Percentiles rank a stretch among this genome's conserved stretches.
phyloP scores from a whole-genome alignment of 2,329 filamentous ascomycete genomes.

The Canariomyces notabilis region DNA sequence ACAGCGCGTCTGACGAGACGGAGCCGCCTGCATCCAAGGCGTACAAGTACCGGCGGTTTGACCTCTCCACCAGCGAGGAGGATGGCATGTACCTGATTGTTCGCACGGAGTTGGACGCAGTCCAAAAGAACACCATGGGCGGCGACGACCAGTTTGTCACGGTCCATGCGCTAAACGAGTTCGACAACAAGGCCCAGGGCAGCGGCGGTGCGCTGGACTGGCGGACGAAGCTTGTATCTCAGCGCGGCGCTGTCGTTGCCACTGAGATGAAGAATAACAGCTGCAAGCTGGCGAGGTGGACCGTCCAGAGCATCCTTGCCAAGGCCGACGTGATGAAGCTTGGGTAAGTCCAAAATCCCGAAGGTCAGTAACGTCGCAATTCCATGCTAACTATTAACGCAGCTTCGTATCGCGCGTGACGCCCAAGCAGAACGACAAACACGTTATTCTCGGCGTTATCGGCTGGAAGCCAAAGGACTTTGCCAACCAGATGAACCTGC shows the following conservation, averaged over 20 bases:
- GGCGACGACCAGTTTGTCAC: conserved; percentile 88
- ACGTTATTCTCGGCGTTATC: conserved; percentile 90
- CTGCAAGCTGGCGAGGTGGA: conserved; percentile 97
- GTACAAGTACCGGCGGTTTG: conserved; percentile 97
- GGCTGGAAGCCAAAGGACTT: conserved; percentile 99
- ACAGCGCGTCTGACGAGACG: conserved; percentile 87
- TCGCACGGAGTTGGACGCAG: conserved; percentile 89
- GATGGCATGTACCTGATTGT: conserved; percentile 91
- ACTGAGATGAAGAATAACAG: conserved; percentile 99
- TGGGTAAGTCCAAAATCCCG: conserved; percentile 54
- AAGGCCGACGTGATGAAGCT: conserved; percentile 99
- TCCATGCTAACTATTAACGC: conserved; percentile 19
- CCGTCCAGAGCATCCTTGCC: conserved; percentile 91
- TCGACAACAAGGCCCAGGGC: conserved; percentile 95
- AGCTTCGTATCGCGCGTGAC: conserved; percentile 94
- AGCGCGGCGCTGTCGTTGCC: conserved; percentile 93
- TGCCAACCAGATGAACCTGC: conserved; percentile 95
- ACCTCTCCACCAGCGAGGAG: conserved; percentile 90
- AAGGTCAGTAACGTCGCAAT: not conserved
- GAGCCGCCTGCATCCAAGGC: conserved; percentile 92
- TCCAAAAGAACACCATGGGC: conserved; percentile 89
- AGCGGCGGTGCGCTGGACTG: conserved; percentile 94
- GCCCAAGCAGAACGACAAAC: conserved; percentile 86
- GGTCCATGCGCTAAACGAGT: conserved; percentile 97
- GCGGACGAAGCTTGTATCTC: conserved; percentile 88